These are phyloP conservation scores for Panellus pusillus DNA, from an alignment of 768 basidiomycete species.

Conservation along the genomic window DNA sequence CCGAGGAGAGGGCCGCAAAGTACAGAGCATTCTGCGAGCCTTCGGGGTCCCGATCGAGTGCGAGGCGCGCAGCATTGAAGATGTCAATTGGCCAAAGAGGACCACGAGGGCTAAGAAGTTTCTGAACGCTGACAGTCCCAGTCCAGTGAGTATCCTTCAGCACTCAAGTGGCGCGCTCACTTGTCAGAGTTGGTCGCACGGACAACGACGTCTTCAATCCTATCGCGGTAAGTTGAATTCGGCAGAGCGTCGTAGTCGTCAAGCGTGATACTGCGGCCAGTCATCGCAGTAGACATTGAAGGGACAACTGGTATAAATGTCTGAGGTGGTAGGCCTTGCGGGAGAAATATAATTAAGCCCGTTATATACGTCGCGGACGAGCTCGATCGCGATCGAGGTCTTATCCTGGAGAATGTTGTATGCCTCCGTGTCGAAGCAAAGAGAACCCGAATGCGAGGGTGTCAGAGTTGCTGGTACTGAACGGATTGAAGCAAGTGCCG, in stretches of 20 bases:
- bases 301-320: background rate
- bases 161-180: background rate
- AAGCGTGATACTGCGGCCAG: constrained; percentile 15
- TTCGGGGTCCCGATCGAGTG: constrained; percentile 11
- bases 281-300: background rate
- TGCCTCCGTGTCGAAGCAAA: no score
- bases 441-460: no score
- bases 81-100: constrained; percentile 20
- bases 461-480: no score
- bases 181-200: constrained; percentile 15
- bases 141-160: background rate
- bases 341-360: background rate
- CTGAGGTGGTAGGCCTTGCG: background rate
- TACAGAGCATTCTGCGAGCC: constrained; percentile 4
- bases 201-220: constrained; percentile 18
- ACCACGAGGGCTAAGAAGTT: constrained; percentile 12
- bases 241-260: constrained; percentile 19
- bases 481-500: no score
- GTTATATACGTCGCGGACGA: background rate
- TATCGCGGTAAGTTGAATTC: constrained; percentile 11
- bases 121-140: constrained; percentile 2
- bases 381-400: background rate
- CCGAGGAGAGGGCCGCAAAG: constrained; percentile 12
- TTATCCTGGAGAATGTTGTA: no score
- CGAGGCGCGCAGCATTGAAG: constrained; percentile 13